Conservation (phyloP, 176 grass and related monocot genomes). For the Secale cereale region DNA sequence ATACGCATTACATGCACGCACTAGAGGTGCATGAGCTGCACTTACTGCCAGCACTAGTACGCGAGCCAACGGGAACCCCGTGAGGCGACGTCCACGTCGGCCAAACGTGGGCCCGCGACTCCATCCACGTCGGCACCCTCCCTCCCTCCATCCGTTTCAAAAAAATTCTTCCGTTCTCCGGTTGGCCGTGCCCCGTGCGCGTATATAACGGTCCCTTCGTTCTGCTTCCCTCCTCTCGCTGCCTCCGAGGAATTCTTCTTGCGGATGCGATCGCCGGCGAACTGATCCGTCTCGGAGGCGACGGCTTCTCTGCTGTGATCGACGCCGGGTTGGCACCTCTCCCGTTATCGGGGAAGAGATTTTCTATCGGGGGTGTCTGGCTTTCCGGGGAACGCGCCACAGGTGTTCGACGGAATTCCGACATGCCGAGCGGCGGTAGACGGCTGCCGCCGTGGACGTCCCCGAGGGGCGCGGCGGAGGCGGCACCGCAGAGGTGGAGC, state of each 20-base stretch:
- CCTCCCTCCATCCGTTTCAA: background rate
- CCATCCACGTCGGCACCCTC: background rate
- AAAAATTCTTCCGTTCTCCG: background rate
- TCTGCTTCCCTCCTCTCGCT: no score
- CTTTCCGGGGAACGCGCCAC: background rate
- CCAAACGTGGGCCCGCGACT: background rate
- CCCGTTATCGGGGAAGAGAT: background rate
- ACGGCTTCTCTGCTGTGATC: no score
- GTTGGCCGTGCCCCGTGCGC: background rate
- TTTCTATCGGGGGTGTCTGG: no score
- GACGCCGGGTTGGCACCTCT: background rate
- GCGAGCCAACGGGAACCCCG: background rate
- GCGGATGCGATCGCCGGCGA: no score
- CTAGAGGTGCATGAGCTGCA: constrained; percentile 8
- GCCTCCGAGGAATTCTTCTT: no score
- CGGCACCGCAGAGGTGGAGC: constrained; percentile 3
- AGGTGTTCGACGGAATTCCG: constrained; percentile 35
- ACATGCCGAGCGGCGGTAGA: constrained; percentile 36
- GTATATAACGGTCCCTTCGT: background rate
- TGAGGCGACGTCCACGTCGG: constrained; percentile 28
- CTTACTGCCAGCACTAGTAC: background rate
- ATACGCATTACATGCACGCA: constrained; percentile 4
- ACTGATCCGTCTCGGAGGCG: no score
- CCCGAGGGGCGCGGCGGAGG: background rate
- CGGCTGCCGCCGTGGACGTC: constrained; percentile 45